A percentile compares a stretch with the other conserved stretches of the same genome.
Conservation (phyloP, 2,329 filamentous ascomycete species). For the Aspergillus sp. region DNA sequence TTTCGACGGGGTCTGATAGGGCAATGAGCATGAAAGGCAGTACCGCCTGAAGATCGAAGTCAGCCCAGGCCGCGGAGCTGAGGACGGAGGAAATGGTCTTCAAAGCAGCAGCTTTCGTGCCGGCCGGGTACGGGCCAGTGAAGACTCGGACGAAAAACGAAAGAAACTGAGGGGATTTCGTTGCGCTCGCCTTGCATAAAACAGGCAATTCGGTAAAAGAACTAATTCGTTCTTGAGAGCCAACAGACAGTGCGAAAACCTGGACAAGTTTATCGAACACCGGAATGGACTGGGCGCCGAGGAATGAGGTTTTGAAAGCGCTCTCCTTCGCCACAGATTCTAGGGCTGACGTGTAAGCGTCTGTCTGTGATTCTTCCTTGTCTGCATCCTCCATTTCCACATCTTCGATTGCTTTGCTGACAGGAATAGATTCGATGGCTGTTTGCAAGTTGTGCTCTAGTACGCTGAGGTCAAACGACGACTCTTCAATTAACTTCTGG, state of each 20-base stretch:
- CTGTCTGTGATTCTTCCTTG: constrained; percentile 22
- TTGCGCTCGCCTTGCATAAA: constrained; percentile 43
- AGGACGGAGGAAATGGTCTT: constrained; percentile 62
- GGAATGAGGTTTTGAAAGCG: constrained; percentile 37
- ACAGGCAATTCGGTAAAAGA: constrained; percentile 39
- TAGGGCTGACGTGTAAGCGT: constrained; percentile 33
- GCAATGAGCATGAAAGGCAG: constrained; percentile 79
- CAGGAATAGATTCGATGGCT: constrained; percentile 60
- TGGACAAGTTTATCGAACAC: constrained; percentile 41
- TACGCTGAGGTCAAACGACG: constrained; percentile 70
- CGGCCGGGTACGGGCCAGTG: constrained; percentile 68
- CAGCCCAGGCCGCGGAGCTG: constrained; percentile 42
- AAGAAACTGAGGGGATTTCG: constrained; percentile 65
- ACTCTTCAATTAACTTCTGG: constrained; percentile 64
- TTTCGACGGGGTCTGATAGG: constrained; percentile 71
- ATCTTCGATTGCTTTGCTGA: constrained; percentile 53
- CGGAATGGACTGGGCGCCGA: constrained; percentile 31
- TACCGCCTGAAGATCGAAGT: constrained; percentile 71
- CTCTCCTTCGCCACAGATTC: constrained; percentile 32
- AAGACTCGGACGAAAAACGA: constrained; percentile 76
- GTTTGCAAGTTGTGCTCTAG: constrained; percentile 74
- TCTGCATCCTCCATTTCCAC: constrained; percentile 50
- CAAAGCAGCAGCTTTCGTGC: constrained; percentile 69
- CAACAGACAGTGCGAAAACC: constrained; percentile 35
- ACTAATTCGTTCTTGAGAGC: constrained; percentile 31